A percentile compares a stretch with the other conserved stretches of the same genome.
Conservation (phyloP, 106 monocot species). For the Allium cepa region DNA sequence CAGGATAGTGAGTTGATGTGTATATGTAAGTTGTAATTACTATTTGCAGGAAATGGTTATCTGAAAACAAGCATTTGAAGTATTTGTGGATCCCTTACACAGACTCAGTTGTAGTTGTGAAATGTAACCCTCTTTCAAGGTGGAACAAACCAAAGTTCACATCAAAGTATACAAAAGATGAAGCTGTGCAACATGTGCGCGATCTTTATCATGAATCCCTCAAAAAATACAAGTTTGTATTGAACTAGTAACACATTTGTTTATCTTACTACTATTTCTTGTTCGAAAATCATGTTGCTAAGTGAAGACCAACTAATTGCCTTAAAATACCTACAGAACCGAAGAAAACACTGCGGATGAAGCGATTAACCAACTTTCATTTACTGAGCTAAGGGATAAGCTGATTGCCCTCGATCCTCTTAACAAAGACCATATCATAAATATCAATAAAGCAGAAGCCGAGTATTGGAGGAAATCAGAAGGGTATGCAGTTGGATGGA, state of each 20-base stretch:
- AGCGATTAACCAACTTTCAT: slow-evolving; percentile 66
- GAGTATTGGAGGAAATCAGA: slow-evolving; percentile 93
- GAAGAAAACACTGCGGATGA: slow-evolving; percentile 34
- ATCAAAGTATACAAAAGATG: slow-evolving; percentile 65
- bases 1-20: too few relatives aligned
- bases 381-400: slow-evolving; percentile 84
- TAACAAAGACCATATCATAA: slow-evolving; percentile 75
- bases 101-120: slow-evolving; percentile 76
- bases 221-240: slow-evolving; percentile 52
- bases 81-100: slow-evolving; percentile 97
- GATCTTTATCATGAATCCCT: slow-evolving; percentile 70
- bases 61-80: slow-evolving; percentile 91
- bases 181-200: slow-evolving; percentile 71
- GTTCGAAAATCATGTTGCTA: too few relatives aligned
- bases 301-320: slow-evolving; percentile 2
- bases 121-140: slow-evolving; percentile 86
- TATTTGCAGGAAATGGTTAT: slow-evolving; percentile 82
- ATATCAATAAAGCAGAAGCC: slow-evolving; percentile 90
- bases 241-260: background rate
- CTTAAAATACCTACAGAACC: slow-evolving; percentile 44
- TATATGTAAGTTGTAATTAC: background rate
- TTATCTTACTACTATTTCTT: background rate
- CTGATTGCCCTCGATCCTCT: slow-evolving; percentile 91
- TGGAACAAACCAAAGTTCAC: slow-evolving; percentile 51
- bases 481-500: slow-evolving; percentile 84